Conservation (phyloP, 192 early-diverging fungal genomes). For the Funneliformis geosporum region DNA sequence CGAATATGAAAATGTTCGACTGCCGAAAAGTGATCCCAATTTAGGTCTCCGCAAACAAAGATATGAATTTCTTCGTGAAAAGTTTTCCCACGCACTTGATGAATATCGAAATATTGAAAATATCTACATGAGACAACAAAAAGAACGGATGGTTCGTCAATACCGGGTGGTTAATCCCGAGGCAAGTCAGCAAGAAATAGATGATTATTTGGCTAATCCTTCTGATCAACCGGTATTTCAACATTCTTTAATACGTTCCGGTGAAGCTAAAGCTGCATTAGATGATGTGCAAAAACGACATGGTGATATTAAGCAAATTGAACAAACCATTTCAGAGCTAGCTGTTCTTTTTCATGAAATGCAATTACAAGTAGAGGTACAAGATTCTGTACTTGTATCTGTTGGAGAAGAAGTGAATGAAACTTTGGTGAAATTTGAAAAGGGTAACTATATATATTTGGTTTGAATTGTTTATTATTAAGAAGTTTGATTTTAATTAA, state of each 20-base stretch:
- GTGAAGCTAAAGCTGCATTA: conserved; percentile 72
- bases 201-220: conserved; percentile 62
- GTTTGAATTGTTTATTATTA: not conserved
- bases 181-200: conserved; percentile 74
- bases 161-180: conserved; percentile 83
- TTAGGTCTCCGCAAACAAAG: not conserved
- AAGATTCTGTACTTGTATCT: conserved; percentile 70
- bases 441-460: not conserved
- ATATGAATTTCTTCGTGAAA: conserved; percentile 50
- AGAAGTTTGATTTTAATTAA: not conserved
- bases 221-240: conserved; percentile 14
- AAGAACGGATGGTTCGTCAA: conserved; percentile 77
- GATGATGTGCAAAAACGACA: conserved; percentile 83
- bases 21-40: conserved; percentile 5
- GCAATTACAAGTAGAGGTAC: conserved; percentile 76
- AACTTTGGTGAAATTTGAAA: conserved; percentile 62
- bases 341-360: conserved; percentile 87
- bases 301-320: conserved; percentile 82
- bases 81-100: conserved; percentile 65
- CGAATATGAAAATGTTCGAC: conserved; percentile 27
- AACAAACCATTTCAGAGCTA: conserved; percentile 82
- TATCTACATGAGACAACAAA: conserved; percentile 78
- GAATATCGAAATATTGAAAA: conserved; percentile 78
- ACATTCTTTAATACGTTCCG: conserved; percentile 65
- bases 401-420: conserved; percentile 70